These are phyloP conservation scores for Scedosporium dehoogii DNA, from an alignment of 2,329 filamentous ascomycete species.

Conservation along the genomic window DNA sequence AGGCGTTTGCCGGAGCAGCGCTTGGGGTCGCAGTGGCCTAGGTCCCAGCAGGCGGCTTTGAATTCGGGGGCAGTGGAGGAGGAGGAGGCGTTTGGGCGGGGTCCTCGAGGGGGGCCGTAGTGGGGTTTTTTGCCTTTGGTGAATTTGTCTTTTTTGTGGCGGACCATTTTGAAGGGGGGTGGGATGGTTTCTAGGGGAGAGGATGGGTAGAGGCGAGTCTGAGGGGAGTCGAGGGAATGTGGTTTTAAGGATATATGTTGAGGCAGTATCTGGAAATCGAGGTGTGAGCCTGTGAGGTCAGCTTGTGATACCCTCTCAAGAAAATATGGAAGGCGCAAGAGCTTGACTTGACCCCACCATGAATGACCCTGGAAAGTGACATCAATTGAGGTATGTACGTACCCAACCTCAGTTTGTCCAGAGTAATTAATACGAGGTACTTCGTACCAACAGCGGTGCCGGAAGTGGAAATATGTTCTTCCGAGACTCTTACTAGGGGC, in stretches of 20 bases:
- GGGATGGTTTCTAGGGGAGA: constrained; percentile 2
- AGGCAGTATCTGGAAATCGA: neutral
- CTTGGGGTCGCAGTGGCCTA: constrained; percentile 96
- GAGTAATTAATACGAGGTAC: no score
- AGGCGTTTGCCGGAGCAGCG: constrained; percentile 91
- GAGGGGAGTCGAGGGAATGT: neutral
- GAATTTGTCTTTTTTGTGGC: constrained; percentile 87
- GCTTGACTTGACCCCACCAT: neutral
- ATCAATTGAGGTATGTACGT: no score
- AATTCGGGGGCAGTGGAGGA: constrained; percentile 43
- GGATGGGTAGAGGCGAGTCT: neutral
- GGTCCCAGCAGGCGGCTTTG: constrained; percentile 95
- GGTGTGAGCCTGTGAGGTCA: neutral
- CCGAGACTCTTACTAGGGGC: no score
- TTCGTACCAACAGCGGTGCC: no score
- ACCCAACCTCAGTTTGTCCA: no score
- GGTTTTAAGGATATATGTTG: neutral
- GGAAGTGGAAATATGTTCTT: no score
- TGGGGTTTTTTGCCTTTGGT: constrained; percentile 69
- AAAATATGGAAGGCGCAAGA: neutral
- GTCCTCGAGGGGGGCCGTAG: constrained; percentile 46
- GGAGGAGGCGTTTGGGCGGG: constrained; percentile 34
- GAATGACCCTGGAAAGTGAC: neutral
- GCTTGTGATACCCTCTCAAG: neutral
- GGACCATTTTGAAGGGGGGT: constrained; percentile 56